phyloP scores from a whole-genome alignment of 768 basidiomycete species.

The Termitomyces titanicus region DNA sequence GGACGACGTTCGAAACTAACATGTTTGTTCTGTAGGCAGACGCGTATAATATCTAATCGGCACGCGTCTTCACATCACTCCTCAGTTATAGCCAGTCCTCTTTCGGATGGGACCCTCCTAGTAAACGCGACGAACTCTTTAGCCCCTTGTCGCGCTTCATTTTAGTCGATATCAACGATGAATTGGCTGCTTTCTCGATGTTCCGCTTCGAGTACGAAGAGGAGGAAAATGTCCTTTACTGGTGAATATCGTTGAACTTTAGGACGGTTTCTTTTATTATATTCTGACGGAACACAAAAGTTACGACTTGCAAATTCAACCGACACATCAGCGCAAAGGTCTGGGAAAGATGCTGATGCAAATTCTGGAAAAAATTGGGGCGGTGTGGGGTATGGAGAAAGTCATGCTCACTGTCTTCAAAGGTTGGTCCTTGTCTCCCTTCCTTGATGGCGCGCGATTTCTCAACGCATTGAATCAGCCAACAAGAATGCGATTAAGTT shows the following conservation, averaged over 20 bases:
- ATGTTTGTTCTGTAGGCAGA: slow-evolving; percentile 46
- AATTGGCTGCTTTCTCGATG: slow-evolving; percentile 41
- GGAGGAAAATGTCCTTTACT: slow-evolving; percentile 60
- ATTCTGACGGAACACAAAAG: slow-evolving; percentile 29
- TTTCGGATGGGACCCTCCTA: slow-evolving; percentile 60
- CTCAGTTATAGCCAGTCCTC: slow-evolving; percentile 52
- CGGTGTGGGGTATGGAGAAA: slow-evolving; percentile 57
- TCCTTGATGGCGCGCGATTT: not conserved
- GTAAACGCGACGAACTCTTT: slow-evolving; percentile 62
- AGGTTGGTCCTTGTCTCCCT: slow-evolving; percentile 35
- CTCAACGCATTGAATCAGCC: slow-evolving; percentile 26
- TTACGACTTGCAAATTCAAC: slow-evolving; percentile 72
- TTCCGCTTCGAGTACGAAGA: slow-evolving; percentile 78
- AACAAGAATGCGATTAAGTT: slow-evolving; percentile 46
- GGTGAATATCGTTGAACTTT: slow-evolving; percentile 37
- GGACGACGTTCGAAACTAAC: slow-evolving; percentile 51
- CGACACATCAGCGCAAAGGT: slow-evolving; percentile 43
- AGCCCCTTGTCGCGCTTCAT: slow-evolving; percentile 57
- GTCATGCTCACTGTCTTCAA: slow-evolving; percentile 75
- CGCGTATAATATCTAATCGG: not conserved
- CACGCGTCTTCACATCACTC: not conserved
- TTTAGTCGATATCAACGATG: slow-evolving; percentile 29
- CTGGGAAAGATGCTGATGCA: slow-evolving; percentile 55
- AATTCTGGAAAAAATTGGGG: slow-evolving; percentile 46
- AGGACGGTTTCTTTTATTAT: not conserved